Evolutionary conservation across 2,329 filamentous ascomycete species (phyloP).

Genomic region (Calonectria ilicicola): DNA sequence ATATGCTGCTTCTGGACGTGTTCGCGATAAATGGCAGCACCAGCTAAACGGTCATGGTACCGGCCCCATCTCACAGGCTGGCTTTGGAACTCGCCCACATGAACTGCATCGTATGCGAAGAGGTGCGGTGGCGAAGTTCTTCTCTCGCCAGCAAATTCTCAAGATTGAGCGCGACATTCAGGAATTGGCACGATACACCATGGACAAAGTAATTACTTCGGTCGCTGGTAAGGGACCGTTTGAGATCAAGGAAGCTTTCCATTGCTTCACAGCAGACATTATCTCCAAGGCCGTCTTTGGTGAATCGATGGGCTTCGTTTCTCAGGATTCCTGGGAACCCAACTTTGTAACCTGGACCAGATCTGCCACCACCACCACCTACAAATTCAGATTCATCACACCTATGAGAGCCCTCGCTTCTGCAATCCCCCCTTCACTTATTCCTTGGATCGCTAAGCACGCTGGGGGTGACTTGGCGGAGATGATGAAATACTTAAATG

Average conservation of each 20-base stretch:
- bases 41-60: slow-evolving; percentile 33
- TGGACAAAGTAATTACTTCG: slow-evolving; percentile 45
- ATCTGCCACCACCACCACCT: slow-evolving; percentile 47
- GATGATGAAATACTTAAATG: slow-evolving; percentile 32
- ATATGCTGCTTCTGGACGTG: slow-evolving; percentile 45
- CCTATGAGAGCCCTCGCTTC: slow-evolving; percentile 39
- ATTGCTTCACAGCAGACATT: slow-evolving; percentile 53
- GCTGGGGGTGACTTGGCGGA: slow-evolving; percentile 29
- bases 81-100: slow-evolving; percentile 41
- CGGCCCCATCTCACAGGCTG: slow-evolving; percentile 24
- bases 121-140: slow-evolving; percentile 48
- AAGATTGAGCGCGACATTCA: slow-evolving; percentile 42
- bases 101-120: slow-evolving; percentile 49
- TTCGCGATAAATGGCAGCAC: slow-evolving; percentile 41
- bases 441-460: slow-evolving; percentile 28
- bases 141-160: slow-evolving; percentile 48
- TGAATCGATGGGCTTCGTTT: slow-evolving; percentile 46
- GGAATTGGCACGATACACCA: slow-evolving; percentile 39
- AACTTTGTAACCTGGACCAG: slow-evolving; percentile 51
- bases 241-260: slow-evolving; percentile 50
- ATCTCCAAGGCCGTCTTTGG: slow-evolving; percentile 54
- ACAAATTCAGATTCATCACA: slow-evolving; percentile 48
- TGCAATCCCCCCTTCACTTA: slow-evolving; percentile 7
- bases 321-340: slow-evolving; percentile 49
- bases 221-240: slow-evolving; percentile 41